phyloP scores from a whole-genome alignment of 768 basidiomycete species.

The Hemileccinum rubropunctum region DNA sequence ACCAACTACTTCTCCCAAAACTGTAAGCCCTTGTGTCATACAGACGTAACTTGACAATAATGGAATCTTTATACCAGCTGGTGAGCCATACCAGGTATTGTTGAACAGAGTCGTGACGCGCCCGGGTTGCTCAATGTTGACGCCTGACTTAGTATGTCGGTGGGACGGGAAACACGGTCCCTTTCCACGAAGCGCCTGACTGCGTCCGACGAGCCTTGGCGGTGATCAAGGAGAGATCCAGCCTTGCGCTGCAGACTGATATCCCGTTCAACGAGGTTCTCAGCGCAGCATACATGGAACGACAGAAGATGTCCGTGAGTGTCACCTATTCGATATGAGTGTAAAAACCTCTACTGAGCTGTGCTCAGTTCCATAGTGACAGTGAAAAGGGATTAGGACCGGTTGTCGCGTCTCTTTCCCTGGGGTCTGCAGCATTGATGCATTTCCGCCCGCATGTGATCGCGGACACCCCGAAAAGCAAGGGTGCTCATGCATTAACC shows the following conservation, averaged over 20 bases:
- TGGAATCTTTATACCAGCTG: conserved; percentile 44
- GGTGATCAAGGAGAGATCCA: conserved; percentile 56
- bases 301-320: conserved; percentile 78
- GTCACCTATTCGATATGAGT: background rate
- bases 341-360: conserved; percentile 4
- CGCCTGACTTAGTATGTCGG: conserved; percentile 61
- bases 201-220: conserved; percentile 58
- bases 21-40: conserved; percentile 42
- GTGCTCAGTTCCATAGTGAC: conserved; percentile 72
- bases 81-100: conserved; percentile 72
- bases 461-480: conserved; percentile 32
- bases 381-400: conserved; percentile 72
- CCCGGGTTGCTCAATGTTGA: conserved; percentile 7
- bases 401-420: conserved; percentile 68
- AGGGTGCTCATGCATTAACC: conserved; percentile 41
- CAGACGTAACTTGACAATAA: background rate
- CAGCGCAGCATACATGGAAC: conserved; percentile 81
- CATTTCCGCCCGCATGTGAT: conserved; percentile 59
- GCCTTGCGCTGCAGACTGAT: conserved; percentile 39
- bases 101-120: background rate
- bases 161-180: conserved; percentile 68
- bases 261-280: conserved; percentile 73
- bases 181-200: conserved; percentile 55
- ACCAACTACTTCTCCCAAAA: conserved; percentile 88
- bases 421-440: conserved; percentile 78